Evolutionary conservation across 352 stramenopile species (phyloP), one percentile per base, ranked within the genome.

Genomic region (Pythium dissotocum): DNA sequence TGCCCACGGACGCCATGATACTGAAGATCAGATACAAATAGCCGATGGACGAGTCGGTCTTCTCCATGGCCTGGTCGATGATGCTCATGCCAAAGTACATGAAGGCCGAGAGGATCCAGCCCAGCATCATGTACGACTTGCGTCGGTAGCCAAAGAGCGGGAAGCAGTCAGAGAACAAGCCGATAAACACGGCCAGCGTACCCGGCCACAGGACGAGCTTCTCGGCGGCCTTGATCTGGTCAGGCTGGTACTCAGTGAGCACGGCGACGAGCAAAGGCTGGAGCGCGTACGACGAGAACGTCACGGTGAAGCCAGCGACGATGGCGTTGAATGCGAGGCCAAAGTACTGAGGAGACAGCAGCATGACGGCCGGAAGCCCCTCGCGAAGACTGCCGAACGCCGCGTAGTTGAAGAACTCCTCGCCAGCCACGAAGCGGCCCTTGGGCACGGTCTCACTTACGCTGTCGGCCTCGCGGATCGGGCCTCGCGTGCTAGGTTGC

Each of bases 141-240:
- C 21, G 21, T 24, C 21, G 21, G 21, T 24, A 24, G 21, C 21
- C 21, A 24, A 24, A 24, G 21, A 24, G 21, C 21, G 21, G 21
- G 21, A 24, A 24, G 21, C 21, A 24, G 21, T 24, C 21, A 24
- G 21, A 24, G 21, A 24, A 24, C 21, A 24, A 24, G 21, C 21
- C 21, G 21, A 24, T 24, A 24, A 24, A 24, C 7, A 97, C 80
- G 2, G 91, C 89, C 32, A 96, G 79, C 0, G 79, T 79, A 13
- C 78, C 86, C 2, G 85, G 77, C 67, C 94, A 89, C 24, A 94
- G 76, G 18, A 96, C 51, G 18, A 87, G 56, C 30, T 77, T 66
- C 58, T 71, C 65, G 32, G 46, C 69, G 2, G 74, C 62, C 18
- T 68, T 60, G 51, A 82, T 81, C 30, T 81, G 71, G 42, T 65